phyloP scores from a whole-genome alignment of 179 eudicot genomes.

The Amaranthus tricolor region DNA sequence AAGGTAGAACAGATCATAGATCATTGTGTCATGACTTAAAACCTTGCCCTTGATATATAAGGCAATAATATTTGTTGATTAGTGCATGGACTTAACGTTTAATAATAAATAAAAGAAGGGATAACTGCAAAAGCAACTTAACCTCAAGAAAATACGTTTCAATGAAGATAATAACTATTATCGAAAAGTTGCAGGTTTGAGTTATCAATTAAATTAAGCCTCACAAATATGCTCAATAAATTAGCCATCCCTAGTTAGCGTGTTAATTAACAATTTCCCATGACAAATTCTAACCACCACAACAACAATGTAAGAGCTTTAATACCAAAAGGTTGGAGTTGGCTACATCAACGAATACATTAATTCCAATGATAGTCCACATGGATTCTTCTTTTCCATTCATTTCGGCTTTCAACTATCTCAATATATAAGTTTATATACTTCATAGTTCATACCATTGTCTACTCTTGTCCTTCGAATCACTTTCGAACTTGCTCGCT shows the following conservation, averaged over 20 bases:
- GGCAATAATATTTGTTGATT: no score
- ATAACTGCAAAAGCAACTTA: conserved; percentile 5
- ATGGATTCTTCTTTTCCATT: no score
- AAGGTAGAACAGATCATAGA: background rate
- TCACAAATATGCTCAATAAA: background rate
- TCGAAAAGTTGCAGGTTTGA: background rate
- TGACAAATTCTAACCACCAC: no score
- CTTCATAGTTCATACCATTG: no score
- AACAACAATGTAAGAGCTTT: no score
- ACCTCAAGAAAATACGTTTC: background rate
- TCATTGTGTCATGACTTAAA: background rate
- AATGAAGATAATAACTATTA: background rate
- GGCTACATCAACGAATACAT: no score
- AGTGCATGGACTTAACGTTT: background rate
- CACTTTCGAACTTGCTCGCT: no score
- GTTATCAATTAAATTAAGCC: background rate
- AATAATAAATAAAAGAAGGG: background rate
- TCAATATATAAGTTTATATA: no score
- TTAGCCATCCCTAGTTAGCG: background rate
- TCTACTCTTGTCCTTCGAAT: no score
- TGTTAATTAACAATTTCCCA: background rate
- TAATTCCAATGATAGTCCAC: no score
- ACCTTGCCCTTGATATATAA: background rate
- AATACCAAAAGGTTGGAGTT: no score
- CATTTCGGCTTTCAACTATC: no score